Evolutionary conservation across 2,329 filamentous ascomycete species (phyloP), one percentile per base, ranked within the genome.

Genomic region (Pseudocercospora macadamiae): DNA sequence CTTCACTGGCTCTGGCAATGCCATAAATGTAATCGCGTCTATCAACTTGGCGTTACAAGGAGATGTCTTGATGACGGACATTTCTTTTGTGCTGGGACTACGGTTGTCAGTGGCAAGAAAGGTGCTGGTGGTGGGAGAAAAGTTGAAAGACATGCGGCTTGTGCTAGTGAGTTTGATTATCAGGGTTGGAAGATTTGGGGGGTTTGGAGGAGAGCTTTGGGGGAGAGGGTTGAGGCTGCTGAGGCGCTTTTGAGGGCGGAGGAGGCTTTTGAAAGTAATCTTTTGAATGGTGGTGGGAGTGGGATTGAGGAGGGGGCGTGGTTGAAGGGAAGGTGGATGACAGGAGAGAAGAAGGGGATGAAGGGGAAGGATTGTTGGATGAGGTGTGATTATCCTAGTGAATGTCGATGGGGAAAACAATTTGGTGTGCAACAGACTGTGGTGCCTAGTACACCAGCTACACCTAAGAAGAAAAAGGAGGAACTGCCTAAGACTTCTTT

Each of bases 11-110:
- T 80, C 30, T 84, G 82, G 82, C 74, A 76, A 62, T 84, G 82
- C 66, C 82, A 84, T 66, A 67, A 78, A 42, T 84, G 82, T 70
- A 69, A 72, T 34, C 73, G 71, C 16, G 73, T 71, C 9, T 84
- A 83, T 68, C 71, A 73, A 1, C 73, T 84, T 2, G 77, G 75
- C 18, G 77, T 76, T 2, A 84, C 82, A 0, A 76, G 79, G 0
- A 78, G 82, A 53, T 84, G 82, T 59, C 76, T 84, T 6, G 74
- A 80, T 45, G 81, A 84, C 62, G 82, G 82, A 1, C 82, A 84
- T 67, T 71, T 73, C 59, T 83, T 83, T 73, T 84, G 82, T 72
- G 71, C 79, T 3, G 81, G 82, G 60, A 76, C 68, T 1, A 78
- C 75, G 0, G 70, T 72, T 0, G 64, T 76, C 16, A 76, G 75